Evolutionary conservation across 352 stramenopile genomes (phyloP).

Genomic region (Phytophthora idaei): DNA sequence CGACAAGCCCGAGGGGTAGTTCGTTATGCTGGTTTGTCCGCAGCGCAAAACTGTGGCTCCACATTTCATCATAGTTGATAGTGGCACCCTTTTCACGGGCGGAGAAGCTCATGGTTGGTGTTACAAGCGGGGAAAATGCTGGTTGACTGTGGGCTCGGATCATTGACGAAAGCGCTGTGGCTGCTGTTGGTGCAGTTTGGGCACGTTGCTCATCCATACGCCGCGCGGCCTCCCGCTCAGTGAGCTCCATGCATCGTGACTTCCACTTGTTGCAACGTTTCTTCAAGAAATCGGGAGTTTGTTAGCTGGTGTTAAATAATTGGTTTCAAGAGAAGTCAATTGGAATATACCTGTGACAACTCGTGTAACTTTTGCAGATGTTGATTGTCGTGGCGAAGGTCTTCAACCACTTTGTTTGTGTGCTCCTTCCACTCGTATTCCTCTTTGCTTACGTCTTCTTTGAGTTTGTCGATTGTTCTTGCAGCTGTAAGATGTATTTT

Average conservation of each 20-base stretch:
- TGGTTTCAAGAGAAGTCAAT: neutral
- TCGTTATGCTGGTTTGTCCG: conserved; percentile 28
- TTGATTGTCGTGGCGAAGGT: conserved; percentile 67
- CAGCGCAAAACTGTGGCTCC: conserved; percentile 52
- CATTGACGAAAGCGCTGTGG: conserved; percentile 37
- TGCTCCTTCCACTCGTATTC: conserved; percentile 66
- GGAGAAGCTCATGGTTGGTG: conserved; percentile 22
- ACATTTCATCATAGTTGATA: conserved; percentile 70
- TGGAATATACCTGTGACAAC: conserved; percentile 42
- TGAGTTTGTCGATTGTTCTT: conserved; percentile 67
- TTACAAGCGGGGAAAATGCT: conserved; percentile 13
- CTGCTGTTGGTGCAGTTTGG: conserved; percentile 36
- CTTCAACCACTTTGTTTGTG: conserved; percentile 51
- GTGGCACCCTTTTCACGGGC: conserved; percentile 16
- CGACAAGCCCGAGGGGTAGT: neutral
- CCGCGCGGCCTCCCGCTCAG: conserved; percentile 46
- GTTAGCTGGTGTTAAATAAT: neutral
- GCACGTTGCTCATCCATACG: conserved; percentile 48
- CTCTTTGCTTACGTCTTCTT: conserved; percentile 53
- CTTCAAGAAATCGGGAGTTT: conserved; percentile 19
- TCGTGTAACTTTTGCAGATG: conserved; percentile 64
- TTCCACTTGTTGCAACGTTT: conserved; percentile 83
- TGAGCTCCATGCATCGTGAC: conserved; percentile 53
- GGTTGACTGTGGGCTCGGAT: conserved; percentile 49
- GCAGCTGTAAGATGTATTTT: conserved; percentile 60